Evolutionary conservation across 2,329 filamentous ascomycete species (phyloP), one percentile per base, ranked within the genome.

Genomic region (Aspergillus brunneoviolaceus): DNA sequence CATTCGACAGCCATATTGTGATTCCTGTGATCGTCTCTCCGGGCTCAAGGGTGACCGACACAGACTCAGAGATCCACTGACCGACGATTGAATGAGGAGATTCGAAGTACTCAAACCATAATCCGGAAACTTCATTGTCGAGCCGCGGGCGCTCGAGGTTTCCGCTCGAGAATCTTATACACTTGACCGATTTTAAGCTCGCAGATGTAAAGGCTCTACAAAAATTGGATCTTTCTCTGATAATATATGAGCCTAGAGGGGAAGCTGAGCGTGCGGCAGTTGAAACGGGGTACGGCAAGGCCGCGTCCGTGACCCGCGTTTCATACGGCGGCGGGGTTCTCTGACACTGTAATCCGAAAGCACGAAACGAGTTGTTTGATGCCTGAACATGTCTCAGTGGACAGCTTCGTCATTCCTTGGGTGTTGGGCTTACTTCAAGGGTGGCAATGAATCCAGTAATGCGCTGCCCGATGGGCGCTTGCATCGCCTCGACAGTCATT

Each of bases 71-170:
- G 16, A 59, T 25, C 60, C 60, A 62, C 33, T 62, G 60, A 9
- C 60, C 60, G 16, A 59, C 31, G 12, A 62, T 54, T 16, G 14
- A 23, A 14, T 33, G 45, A 2, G 21, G 29, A 12, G 49, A 52
- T 19, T 49, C n/a, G 45, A 45, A 39, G 31, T 61, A 57, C 4
- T 62, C 57, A 25, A 62, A 49, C 57, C 56, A 62, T 14, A 62
- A 19, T n/a, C 56, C 60, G 9, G 60, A 57, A 21, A 62, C 31
- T 42, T 62, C 52, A 10, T 19, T 25, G 4, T 39, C 6, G 25
- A 9, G 12, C 12, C 57, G 60, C 6, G 57, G 60, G 31, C 60
- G 52, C 9, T 45, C 39, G 7, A 12, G 14, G 14, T 16, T 4
- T 4, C 57, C 56, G 9, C 35, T 45, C 9, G 60, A 62, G 25